Evolutionary conservation across 1,284 basidiomycete genomes (phyloP).

Genomic region (Omphalotus olearius): DNA sequence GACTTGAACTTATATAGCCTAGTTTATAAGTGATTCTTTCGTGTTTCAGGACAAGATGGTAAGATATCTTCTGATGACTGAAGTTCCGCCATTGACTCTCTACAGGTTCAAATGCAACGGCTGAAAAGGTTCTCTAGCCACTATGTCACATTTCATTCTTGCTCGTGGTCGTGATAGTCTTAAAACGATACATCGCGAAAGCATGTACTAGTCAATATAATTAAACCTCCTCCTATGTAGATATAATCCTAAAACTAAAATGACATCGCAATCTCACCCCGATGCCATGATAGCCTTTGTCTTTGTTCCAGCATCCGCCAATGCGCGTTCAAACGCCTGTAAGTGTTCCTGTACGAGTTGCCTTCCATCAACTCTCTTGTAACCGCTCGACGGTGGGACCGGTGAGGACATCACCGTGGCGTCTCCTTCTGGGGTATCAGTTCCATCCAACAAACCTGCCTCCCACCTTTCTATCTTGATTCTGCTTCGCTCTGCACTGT

Average conservation of each 20-base stretch:
- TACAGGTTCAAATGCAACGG: conserved; percentile 40
- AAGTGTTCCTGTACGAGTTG: conserved; percentile 71
- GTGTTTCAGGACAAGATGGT: conserved; percentile 51
- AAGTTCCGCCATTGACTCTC: background rate
- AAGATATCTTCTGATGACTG: background rate
- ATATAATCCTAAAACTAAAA: conserved; percentile 2
- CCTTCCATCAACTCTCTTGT: conserved; percentile 56
- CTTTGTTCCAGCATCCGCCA: conserved; percentile 66
- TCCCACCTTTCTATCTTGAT: conserved; percentile 75
- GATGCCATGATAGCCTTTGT: conserved; percentile 75
- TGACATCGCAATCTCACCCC: conserved; percentile 21
- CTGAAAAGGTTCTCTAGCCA: conserved; percentile 20
- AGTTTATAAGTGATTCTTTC: background rate
- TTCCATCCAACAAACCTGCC: conserved; percentile 46
- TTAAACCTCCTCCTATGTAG: background rate
- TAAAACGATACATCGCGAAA: conserved; percentile 15
- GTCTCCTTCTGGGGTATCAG: conserved; percentile 19
- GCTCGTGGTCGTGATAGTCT: too few species aligned
- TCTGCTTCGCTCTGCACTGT: conserved; percentile 75
- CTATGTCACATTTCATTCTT: conserved; percentile 7
- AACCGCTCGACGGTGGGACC: conserved; percentile 27
- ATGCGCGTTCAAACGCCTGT: conserved; percentile 63
- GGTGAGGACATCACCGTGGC: conserved; percentile 18
- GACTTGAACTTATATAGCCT: background rate
- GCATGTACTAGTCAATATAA: conserved; percentile 12